phyloP scores from a whole-genome alignment of 176 grass and related monocot species.

The Bolboschoenus planiculmis region DNA sequence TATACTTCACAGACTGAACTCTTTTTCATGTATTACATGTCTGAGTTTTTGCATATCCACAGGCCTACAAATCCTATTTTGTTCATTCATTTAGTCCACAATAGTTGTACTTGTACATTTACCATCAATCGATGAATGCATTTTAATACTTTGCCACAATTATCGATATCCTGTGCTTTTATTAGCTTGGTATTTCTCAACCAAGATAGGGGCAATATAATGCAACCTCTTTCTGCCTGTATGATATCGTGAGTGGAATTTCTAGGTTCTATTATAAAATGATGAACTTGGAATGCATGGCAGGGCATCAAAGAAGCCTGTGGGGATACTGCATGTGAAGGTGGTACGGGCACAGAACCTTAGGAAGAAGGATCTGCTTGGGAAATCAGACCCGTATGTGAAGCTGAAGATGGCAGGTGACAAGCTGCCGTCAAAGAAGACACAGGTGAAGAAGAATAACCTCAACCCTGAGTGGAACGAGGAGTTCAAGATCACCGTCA shows the following conservation, averaged over 20 bases:
- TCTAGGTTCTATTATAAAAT: background rate
- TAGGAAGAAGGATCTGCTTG: constrained; percentile 73
- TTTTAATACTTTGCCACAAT: background rate
- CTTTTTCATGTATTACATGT: background rate
- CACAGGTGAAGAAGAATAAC: constrained; percentile 70
- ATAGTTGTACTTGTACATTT: background rate
- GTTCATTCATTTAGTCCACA: background rate
- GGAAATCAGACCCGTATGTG: constrained; percentile 95
- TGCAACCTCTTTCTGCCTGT: background rate
- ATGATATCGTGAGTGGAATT: background rate
- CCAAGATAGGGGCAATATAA: background rate
- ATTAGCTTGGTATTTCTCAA: background rate
- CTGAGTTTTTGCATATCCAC: background rate
- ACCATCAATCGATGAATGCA: background rate
- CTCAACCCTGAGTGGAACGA: constrained; percentile 93
- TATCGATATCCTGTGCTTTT: background rate
- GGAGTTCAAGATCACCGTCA: constrained; percentile 73
- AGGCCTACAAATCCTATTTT: constrained; percentile 1
- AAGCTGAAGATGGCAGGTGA: constrained; percentile 79
- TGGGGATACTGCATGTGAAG: constrained; percentile 80
- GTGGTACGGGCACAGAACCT: constrained; percentile 70
- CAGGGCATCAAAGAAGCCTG: constrained; percentile 78
- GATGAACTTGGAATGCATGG: background rate
- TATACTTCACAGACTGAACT: background rate
- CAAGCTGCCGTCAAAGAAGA: constrained; percentile 87